Evolutionary conservation across 2,329 filamentous ascomycete genomes (phyloP), one percentile per base, ranked within the genome.

Genomic region (Stagonosporopsis tanaceti): DNA sequence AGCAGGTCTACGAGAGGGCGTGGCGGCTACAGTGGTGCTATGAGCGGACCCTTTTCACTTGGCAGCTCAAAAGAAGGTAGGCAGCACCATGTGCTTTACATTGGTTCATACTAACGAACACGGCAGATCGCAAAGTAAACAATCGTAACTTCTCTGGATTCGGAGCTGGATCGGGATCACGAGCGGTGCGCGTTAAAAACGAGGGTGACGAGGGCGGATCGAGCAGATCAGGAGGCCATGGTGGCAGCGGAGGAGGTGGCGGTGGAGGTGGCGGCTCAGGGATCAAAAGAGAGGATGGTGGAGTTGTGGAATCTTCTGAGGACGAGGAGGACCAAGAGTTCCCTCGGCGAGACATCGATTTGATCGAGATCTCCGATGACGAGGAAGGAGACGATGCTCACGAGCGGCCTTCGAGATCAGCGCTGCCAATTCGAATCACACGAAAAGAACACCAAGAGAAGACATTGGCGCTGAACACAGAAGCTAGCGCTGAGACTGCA

Each of bases 351-450:
- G 81, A 85, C 60, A 84, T 89, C 53, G 85, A 88, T 61, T 72
- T 80, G n/a, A 85, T 85, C 40, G 82, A 87, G 60, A 81, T 87
- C 12, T 80, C 84, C 12, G 84, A 82, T 46, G 81, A 86, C 53
- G 83, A 84, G 28, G 79, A 82, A 42, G 74, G 78, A 17, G 57
- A 48, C 20, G 69, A 67, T 45, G 47, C 48, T 27, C 53, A 60
- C 12, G 52, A 51, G n/a, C 61, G 57, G n/a, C 68, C 68, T 22
- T 61, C 63, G 42, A 61, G 66, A 63, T 61, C 65, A 34, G 58
- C 65, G 27, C 60, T 74, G 45, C 85, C 85, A 5, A 79, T 87
- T 40, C 81, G 85, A n/a, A 78, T 87, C 45, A 78, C 80, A 53
- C 78, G 85, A 58, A 80, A 82, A 63, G 81, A 84, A 59, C 85